Base-by-base conservation (phyloP, 495 filamentous ascomycete species). In the Bathelium albidoporum region DNA sequence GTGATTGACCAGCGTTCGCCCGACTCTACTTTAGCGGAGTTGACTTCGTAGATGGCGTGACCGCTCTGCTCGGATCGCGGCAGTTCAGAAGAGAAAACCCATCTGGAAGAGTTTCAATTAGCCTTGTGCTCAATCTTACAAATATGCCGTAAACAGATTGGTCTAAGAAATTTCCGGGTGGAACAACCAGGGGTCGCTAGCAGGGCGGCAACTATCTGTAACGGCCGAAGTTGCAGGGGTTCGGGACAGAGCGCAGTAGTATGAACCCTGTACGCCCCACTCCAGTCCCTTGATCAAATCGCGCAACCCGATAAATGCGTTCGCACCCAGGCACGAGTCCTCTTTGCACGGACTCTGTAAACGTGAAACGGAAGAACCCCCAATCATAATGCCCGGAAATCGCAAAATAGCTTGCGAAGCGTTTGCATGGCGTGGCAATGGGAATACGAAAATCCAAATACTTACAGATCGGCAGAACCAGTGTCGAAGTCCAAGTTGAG, bases 401-500 rank as follows among this genome's bases (percentile, higher is more conserved):
- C 20, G 26, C 16, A 61, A n/a, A 28, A 24, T 32, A 64, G 18
- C 32, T 52, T 22, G 29, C 2, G 58, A 2, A 32, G 24, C 24
- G 22, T 12, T 26, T 26, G 18, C 11, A 31, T 29, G 16, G 28
- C 29, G 39, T 45, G 24, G n/a, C 18, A 18, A 49, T 49, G 9
- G 9, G 5, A 9, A 49, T 11, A 49, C 18, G 18, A 18, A 55
- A 63, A 60, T 22, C 10, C 31, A 58, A 64, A 16, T 49, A 78
- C 82, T 76, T 73, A 90, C 79, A 92, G 81, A 75, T 92, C 89
- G 49, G 85, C 82, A 43, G 84, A 88, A 2, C 89, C 89, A 44
- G 89, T 90, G 71, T 92, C 89, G 68, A 90, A 80, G 70, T 90
- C 85, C 62, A 91, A 69, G 68, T 85, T 80, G 67, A 90, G 70